Conservation (phyloP, 2,329 filamentous ascomycete species). For the Neurospora crassa region DNA sequence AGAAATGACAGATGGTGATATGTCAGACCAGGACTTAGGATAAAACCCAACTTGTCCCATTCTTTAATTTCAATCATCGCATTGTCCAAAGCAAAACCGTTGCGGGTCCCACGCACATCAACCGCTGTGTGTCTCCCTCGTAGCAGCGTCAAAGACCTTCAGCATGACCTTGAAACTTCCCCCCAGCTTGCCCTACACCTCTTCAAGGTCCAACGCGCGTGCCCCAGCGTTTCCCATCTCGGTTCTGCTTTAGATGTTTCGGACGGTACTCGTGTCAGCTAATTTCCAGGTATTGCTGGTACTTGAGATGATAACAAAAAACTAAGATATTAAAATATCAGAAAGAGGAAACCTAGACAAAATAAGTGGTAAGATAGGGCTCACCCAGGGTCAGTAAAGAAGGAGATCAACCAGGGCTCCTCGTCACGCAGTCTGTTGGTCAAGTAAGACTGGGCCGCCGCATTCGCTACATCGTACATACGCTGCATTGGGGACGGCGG, state of each 20-base stretch:
- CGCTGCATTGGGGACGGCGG: constrained; percentile 22
- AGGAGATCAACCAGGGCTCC: constrained; percentile 23
- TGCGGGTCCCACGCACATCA: constrained; percentile 3
- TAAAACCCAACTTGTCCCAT: not conserved
- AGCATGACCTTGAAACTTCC: constrained; percentile 20
- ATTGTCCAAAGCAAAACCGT: not conserved
- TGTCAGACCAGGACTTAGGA: not conserved
- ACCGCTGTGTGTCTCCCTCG: constrained; percentile 18
- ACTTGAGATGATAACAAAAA: not conserved
- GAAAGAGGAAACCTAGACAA: not conserved
- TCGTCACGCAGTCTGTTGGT: constrained; percentile 24
- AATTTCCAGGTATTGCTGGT: not conserved
- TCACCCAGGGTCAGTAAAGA: constrained; percentile 24
- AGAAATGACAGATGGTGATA: not conserved
- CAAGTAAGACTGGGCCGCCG: constrained; percentile 23
- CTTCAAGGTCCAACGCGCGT: constrained; percentile 2
- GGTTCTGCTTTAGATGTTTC: constrained; percentile 13
- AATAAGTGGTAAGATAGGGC: not conserved
- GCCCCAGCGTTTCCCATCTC: constrained; percentile 13
- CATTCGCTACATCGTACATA: constrained; percentile 36
- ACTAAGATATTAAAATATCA: too few relatives aligned
- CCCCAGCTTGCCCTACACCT: constrained; percentile 1
- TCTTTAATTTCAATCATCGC: not conserved
- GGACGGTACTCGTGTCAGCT: not conserved
- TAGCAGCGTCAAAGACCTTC: constrained; percentile 26